These are phyloP conservation scores for Trypanosoma congolense DNA, from an alignment of 208 protist genomes.

Conservation along the genomic window DNA sequence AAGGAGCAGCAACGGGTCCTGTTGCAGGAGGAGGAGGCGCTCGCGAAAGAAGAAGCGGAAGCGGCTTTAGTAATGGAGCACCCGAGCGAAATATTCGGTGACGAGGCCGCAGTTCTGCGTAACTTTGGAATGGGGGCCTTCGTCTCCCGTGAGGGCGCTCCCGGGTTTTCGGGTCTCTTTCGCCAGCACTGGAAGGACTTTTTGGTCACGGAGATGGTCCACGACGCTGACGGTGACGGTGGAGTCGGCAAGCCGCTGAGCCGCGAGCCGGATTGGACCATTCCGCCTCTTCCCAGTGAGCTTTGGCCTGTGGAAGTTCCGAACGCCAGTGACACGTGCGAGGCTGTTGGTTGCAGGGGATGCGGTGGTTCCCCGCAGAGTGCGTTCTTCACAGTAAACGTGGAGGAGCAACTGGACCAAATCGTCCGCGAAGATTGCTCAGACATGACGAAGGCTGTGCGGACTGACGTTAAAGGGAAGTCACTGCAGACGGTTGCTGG, in stretches of 20 bases:
- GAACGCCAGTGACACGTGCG: slow-evolving; percentile 1
- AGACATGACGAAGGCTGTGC: no score
- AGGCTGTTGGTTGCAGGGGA: neutral
- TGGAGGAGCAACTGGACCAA: slow-evolving; percentile 6
- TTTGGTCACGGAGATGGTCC: slow-evolving; percentile 35
- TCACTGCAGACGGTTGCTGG: no score
- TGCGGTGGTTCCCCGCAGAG: slow-evolving; percentile 7
- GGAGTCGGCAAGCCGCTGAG: slow-evolving; percentile 28
- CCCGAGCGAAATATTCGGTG: slow-evolving; percentile 32
- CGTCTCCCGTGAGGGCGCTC: slow-evolving; percentile 24
- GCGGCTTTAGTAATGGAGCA: slow-evolving; percentile 26
- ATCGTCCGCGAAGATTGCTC: neutral
- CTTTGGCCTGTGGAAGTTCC: slow-evolving; percentile 7
- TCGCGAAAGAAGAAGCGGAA: slow-evolving; percentile 11
- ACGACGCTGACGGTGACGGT: slow-evolving; percentile 3
- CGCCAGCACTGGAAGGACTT: slow-evolving; percentile 67
- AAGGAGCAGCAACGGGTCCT: slow-evolving; percentile 4
- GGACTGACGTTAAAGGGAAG: no score
- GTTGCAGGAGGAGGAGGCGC: slow-evolving; percentile 9
- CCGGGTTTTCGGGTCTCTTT: slow-evolving; percentile 63
- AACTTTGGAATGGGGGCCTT: slow-evolving; percentile 78
- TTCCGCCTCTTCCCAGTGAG: slow-evolving; percentile 42
- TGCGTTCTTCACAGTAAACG: slow-evolving; percentile 67
- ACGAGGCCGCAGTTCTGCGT: slow-evolving; percentile 51
- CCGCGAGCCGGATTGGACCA: slow-evolving; percentile 32